Evolutionary conservation across 139 green algal species (phyloP), one percentile per base, ranked within the genome.

Genomic region (Chlorella ohadii): DNA sequence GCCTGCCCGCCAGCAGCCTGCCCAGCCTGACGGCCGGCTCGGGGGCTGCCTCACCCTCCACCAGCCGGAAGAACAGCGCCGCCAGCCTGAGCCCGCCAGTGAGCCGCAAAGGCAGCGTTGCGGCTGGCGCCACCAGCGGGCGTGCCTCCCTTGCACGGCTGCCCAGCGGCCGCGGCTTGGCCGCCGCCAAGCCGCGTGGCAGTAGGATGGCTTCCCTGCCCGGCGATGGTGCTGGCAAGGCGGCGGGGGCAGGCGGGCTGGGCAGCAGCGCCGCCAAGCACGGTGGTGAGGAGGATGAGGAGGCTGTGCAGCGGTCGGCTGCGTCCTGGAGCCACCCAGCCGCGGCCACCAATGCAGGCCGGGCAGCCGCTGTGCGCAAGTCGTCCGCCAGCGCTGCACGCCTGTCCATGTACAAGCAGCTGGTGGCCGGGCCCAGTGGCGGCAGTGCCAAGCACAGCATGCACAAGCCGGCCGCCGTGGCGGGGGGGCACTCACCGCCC

Each of bases 1-100:
- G 59, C 59, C 57, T 82, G 36, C 76, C 59, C 3, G 41, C 41
- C 78, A 83, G 64, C 78, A 59, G 59, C 59, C 57, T 82, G 36
- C 76, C 76, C 76, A 82, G 76, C 76, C 76, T 82, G 5, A 61
- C 76, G 4, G 44, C 71, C 4, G 27, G 17, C 33, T 47, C 55
- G 11, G 55, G 74, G 20, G 23, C 76, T 9, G 16, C 20, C 11
- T 59, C 51, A 22, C 51, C 76, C 59, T 27, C 56, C 56, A 36
- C 76, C 36, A 59, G 56, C 76, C 59, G 34, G 36, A 71, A 82
- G 59, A 59, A 59, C 15, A 59, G 51, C 51, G 22, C 51, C 11
- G 33, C 36, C 57, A 82, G 76, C 76, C 3, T 57, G 3, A 82
- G 57, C 76, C 57, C 76, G 38, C 34, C 59, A 4, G 36, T 77